phyloP scores from a whole-genome alignment of 2,329 filamentous ascomycete genomes.

The Hypoxylon sp. region DNA sequence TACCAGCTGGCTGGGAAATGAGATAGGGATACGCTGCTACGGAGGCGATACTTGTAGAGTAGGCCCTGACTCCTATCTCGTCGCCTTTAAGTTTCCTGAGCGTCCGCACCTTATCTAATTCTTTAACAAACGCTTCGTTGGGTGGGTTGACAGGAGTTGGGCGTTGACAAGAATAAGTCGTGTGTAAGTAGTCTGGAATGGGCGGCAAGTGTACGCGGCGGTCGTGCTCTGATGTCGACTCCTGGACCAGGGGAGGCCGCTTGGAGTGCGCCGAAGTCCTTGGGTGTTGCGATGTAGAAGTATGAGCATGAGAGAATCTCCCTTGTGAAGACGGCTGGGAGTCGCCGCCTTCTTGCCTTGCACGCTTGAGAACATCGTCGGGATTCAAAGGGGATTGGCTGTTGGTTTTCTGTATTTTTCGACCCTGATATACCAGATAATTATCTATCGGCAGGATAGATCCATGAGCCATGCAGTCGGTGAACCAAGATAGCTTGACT shows the following conservation, averaged over 20 bases:
- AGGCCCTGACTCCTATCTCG: conserved; percentile 85
- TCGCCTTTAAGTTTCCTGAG: conserved; percentile 80
- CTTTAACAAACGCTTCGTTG: conserved; percentile 81
- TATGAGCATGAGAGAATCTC: conserved; percentile 10
- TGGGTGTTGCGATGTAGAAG: conserved; percentile 40
- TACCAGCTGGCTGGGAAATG: conserved; percentile 61
- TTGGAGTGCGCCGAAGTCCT: conserved; percentile 54
- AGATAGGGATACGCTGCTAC: conserved; percentile 82
- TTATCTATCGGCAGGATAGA: conserved; percentile 62
- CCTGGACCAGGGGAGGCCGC: conserved; percentile 66
- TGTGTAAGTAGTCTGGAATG: conserved; percentile 75
- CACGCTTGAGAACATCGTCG: conserved; percentile 54
- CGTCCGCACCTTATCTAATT: conserved; percentile 81
- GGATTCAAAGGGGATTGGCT: conserved; percentile 40
- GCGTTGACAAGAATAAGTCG: conserved; percentile 85
- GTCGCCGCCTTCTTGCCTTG: conserved; percentile 43
- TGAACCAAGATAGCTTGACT: conserved; percentile 72
- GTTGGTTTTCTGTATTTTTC: conserved; percentile 48
- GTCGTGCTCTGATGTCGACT: conserved; percentile 86
- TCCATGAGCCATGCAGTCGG: conserved; percentile 64
- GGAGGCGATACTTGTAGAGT: conserved; percentile 87
- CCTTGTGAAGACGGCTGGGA: conserved; percentile 37
- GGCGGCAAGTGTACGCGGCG: conserved; percentile 69
- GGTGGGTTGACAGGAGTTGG: conserved; percentile 77
- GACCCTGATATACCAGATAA: conserved; percentile 70